Conservation (phyloP, 306 rosid species). For the Trichosanthes truncata region DNA sequence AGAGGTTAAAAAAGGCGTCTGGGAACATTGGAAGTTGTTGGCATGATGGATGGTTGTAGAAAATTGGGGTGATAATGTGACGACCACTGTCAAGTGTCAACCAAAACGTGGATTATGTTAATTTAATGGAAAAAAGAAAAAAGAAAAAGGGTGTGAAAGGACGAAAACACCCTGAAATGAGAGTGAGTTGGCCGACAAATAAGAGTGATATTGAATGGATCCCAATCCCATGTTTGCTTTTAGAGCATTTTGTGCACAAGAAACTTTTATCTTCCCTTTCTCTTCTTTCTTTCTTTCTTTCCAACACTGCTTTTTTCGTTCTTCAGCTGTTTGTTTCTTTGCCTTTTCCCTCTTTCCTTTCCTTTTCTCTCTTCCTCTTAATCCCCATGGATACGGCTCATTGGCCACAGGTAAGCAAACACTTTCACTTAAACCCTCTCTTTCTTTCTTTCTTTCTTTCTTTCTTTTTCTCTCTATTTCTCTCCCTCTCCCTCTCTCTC, state of each 20-base stretch:
- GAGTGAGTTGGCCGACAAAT: slow-evolving; percentile 43
- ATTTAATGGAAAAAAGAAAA: neutral
- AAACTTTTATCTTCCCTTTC: slow-evolving; percentile 31
- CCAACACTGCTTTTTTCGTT: neutral
- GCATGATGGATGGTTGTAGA: too few species aligned
- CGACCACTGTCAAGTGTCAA: too few species aligned
- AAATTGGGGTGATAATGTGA: too few species aligned
- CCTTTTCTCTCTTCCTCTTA: slow-evolving; percentile 19
- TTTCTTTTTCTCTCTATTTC: slow-evolving; percentile 5
- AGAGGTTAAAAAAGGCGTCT: too few species aligned
- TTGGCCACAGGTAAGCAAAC: slow-evolving; percentile 61
- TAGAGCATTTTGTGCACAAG: slow-evolving; percentile 23
- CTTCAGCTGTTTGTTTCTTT: slow-evolving; percentile 16
- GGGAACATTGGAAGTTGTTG: too few species aligned
- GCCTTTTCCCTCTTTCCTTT: slow-evolving; percentile 15
- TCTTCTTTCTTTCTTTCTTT: slow-evolving; percentile 39
- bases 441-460: slow-evolving; percentile 21
- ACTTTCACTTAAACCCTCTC: slow-evolving; percentile 10
- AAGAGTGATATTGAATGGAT: slow-evolving; percentile 22
- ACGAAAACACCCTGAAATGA: neutral
- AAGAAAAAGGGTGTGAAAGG: neutral
- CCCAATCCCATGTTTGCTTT: slow-evolving; percentile 20
- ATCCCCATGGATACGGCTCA: slow-evolving; percentile 74
- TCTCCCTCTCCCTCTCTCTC: slow-evolving; percentile 24
- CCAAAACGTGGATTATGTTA: neutral